Evolutionary conservation across 176 grass and related monocot species (phyloP).

Genomic region (Melocanna baccifera): DNA sequence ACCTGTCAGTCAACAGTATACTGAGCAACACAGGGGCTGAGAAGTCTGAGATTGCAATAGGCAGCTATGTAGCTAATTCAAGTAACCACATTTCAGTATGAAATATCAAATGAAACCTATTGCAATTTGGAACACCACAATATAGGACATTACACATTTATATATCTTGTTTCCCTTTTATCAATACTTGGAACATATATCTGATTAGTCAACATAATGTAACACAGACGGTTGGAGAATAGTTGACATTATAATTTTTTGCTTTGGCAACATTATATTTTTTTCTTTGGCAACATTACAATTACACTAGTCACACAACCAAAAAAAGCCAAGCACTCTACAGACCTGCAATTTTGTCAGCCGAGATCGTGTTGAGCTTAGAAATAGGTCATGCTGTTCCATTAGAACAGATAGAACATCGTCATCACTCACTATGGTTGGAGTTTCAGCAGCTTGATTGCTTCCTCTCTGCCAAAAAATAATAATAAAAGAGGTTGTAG

Average conservation of each 20-base stretch:
- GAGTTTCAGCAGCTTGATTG: slow-evolving; percentile 59
- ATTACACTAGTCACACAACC: background rate
- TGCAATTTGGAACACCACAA: background rate
- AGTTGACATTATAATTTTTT: background rate
- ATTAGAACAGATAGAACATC: slow-evolving; percentile 73
- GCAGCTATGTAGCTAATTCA: background rate
- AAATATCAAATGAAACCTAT: background rate
- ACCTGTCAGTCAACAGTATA: background rate
- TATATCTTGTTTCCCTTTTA: background rate
- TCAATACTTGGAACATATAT: slow-evolving; percentile 1
- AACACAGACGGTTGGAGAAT: background rate
- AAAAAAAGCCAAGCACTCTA: background rate
- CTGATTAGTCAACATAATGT: background rate
- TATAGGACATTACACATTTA: background rate
- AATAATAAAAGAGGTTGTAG: slow-evolving; percentile 5
- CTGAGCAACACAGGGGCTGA: background rate
- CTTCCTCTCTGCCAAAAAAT: slow-evolving; percentile 49
- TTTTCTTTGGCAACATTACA: background rate
- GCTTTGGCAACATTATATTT: background rate
- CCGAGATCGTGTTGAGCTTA: slow-evolving; percentile 64
- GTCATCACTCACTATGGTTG: slow-evolving; percentile 51
- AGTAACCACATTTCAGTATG: slow-evolving; percentile 10
- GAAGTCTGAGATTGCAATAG: background rate
- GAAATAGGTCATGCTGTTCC: slow-evolving; percentile 77
- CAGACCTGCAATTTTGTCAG: slow-evolving; percentile 87